Conservation (phyloP, 169 alveolate species). For the Eimeria praecox region DNA sequence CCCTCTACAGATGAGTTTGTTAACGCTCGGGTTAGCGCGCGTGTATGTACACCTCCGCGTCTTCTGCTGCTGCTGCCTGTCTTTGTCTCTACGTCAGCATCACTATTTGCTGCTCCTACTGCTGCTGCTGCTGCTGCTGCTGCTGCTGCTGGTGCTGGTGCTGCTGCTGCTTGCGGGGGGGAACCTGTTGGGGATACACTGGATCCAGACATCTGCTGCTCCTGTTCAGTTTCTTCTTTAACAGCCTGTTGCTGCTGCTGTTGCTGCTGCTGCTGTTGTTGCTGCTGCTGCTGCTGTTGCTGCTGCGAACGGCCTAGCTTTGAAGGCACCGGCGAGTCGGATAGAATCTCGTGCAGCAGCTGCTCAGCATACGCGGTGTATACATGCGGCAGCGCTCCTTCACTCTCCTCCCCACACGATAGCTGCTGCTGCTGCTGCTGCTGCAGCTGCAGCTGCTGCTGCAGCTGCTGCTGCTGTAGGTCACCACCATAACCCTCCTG, state of each 20-base stretch:
- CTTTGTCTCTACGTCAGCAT: constrained; percentile 16
- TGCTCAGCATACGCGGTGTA: constrained; percentile 54
- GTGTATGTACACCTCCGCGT: constrained; percentile 34
- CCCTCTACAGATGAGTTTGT: constrained; percentile 1
- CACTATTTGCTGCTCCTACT: constrained; percentile 32
- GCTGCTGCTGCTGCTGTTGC: constrained; percentile 2
- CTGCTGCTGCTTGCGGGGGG: constrained; percentile 31
- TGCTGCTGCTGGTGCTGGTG: constrained; percentile 19
- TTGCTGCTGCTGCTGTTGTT: not conserved
- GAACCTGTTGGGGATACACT: not conserved
- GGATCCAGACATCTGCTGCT: not conserved
- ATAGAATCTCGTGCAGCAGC: constrained; percentile 22
- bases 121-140: constrained; percentile 46
- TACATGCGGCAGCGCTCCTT: constrained; percentile 45
- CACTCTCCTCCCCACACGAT: constrained; percentile 41
- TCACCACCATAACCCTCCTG: too few species aligned
- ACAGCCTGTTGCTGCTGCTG: constrained; percentile 21
- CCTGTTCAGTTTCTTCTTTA: not conserved
- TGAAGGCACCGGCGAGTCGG: not conserved
- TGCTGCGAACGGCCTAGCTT: not conserved
- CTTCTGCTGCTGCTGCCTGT: constrained; percentile 10
- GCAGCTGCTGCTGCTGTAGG: too few species aligned
- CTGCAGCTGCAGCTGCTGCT: constrained; percentile 39
- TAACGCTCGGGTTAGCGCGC: constrained; percentile 26
- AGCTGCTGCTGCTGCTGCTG: constrained; percentile 58